Evolutionary conservation across 495 filamentous ascomycete genomes (phyloP).

Genomic region (Apodospora peruviana): DNA sequence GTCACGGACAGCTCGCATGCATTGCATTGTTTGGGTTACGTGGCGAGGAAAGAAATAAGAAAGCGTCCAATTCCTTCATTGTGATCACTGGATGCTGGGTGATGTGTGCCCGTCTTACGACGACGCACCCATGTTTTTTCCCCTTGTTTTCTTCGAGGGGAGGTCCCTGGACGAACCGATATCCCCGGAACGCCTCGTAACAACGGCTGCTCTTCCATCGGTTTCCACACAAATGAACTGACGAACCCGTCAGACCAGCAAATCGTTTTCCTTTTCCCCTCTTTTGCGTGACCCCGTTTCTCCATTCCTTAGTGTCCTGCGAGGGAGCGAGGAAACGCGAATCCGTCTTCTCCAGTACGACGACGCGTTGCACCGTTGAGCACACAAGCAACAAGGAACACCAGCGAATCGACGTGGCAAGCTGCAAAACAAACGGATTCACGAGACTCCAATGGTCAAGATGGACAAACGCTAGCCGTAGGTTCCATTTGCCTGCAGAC

Average conservation of each 20-base stretch:
- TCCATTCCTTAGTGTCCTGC: neutral
- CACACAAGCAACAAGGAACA: neutral
- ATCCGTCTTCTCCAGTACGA: neutral
- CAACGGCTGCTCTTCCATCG: too few relatives aligned
- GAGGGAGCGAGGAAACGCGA: neutral
- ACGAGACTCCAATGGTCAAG: neutral
- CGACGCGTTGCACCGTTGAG: neutral
- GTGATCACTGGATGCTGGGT: neutral
- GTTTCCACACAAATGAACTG: neutral
- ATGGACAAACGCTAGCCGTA: neutral
- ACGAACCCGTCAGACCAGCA: too few relatives aligned
- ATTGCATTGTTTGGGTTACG: neutral
- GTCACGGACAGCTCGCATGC: neutral
- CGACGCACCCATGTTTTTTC: neutral
- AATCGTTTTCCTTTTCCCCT: too few relatives aligned
- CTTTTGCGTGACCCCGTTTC: too few relatives aligned
- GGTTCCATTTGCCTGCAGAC: slow-evolving; percentile 2
- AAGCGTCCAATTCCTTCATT: too few relatives aligned
- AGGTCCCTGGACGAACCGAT: too few relatives aligned
- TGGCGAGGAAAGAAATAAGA: too few relatives aligned
- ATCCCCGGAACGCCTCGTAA: neutral
- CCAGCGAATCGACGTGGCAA: slow-evolving; percentile 5
- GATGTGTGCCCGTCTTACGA: neutral
- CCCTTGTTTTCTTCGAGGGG: too few relatives aligned
- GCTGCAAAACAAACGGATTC: slow-evolving; percentile 12